Base-by-base conservation (phyloP, 768 basidiomycete genomes). In the Pisolithus tinctorius region DNA sequence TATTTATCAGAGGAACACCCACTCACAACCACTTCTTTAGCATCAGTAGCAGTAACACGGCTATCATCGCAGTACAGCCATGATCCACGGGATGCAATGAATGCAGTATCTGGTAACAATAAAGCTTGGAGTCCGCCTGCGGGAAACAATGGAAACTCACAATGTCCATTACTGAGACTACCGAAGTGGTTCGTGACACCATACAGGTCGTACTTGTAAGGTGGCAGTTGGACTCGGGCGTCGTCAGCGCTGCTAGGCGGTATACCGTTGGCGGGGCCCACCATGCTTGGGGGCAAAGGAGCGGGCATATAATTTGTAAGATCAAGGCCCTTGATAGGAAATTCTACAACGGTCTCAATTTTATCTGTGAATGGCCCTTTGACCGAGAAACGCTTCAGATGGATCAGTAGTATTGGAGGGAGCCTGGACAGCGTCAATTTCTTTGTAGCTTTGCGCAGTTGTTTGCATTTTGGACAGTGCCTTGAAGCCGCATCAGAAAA, bases 31-130 rank as follows among this genome's bases (percentile, higher is more conserved):
- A 96, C 87, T 64, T 93, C 86, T 61, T 81, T 86, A 45, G 83
- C 73, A 48, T 90, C 83, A 27, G 81, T 83, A 41, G 76, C 62
- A 45, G 82, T 81, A 53, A 97, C 77, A 59, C 87, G 88, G 60
- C 93, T 93, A 66, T 98, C 95, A 61, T 96, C 93, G 64, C 93
- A 94, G 61, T 90, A 90, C 64, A 85, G 71, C 96, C 96, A 99
- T 36, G 88, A 84, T 31, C 88, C 86, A 48, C 84, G 77, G 14
- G 88, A 91, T 34, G 89, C 81, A 47, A 99, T 83, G 61, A 83
- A 93, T 17, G 96, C 93, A 43, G 95, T 98, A 66, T 98, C 95
- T 96, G 59, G 4, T 27, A 37, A 47, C 48, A 41, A 36, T 9
- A 34, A 34, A 26, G 26, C 46, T 45, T 16, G 30, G 26, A 30